phyloP scores from a whole-genome alignment of 768 basidiomycete species.

The Mycena filopes region DNA sequence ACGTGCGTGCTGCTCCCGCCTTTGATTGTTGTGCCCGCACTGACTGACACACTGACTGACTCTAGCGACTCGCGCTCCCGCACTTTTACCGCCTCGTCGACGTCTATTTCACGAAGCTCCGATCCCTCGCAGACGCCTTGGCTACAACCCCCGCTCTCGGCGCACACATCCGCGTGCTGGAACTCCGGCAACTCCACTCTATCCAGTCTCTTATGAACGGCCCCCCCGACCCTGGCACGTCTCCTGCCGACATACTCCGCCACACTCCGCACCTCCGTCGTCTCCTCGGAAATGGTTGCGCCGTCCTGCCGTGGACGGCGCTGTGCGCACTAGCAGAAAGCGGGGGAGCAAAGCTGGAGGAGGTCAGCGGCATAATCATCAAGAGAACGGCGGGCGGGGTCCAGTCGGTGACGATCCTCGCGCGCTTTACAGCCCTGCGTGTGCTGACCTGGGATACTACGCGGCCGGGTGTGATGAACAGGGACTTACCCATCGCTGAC shows the following conservation, averaged over 20 bases:
- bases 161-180: neutral
- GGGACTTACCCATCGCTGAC: too few relatives aligned
- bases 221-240: too few relatives aligned
- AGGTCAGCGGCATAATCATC: neutral
- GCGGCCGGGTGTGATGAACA: too few relatives aligned
- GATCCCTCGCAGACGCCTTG: neutral
- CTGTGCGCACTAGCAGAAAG: neutral
- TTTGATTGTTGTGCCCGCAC: too few relatives aligned
- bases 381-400: too few relatives aligned
- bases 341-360: neutral
- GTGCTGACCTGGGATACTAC: neutral
- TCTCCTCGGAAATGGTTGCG: neutral
- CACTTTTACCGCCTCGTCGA: neutral
- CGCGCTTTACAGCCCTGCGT: neutral
- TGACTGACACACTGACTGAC: neutral
- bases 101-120: neutral
- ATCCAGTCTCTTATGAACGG: too few relatives aligned
- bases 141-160: neutral
- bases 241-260: neutral
- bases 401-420: neutral
- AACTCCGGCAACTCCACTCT: neutral
- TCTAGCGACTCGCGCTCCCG: neutral
- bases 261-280: neutral
- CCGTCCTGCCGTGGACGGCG: neutral
- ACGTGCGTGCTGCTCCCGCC: neutral